phyloP scores from a whole-genome alignment of 176 grass and related monocot genomes.

The Secale cereale region DNA sequence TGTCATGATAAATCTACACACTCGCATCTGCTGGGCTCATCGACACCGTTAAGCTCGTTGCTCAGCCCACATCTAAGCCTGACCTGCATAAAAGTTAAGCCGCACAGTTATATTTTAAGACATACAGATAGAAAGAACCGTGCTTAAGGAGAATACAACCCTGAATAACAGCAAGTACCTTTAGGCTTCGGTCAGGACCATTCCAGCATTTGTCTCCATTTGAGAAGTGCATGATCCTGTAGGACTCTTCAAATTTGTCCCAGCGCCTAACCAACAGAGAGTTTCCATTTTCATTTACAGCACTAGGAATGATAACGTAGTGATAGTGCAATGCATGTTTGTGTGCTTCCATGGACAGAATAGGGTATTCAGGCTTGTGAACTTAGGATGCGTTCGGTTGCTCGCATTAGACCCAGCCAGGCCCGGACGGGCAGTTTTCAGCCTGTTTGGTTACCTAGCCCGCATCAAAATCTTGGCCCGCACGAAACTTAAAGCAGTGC shows the following conservation, averaged over 20 bases:
- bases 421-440: too few relatives aligned
- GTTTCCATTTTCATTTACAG: neutral
- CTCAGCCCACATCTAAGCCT: conserved; percentile 90
- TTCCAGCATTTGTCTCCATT: conserved; percentile 96
- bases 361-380: neutral
- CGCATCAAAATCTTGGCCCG: too few relatives aligned
- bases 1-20: conserved; percentile 33
- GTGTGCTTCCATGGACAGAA: neutral
- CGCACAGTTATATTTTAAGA: neutral
- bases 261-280: conserved; percentile 53
- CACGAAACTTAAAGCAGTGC: too few relatives aligned
- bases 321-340: neutral
- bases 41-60: conserved; percentile 72
- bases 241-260: conserved; percentile 95
- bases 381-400: too few relatives aligned
- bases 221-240: conserved; percentile 78
- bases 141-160: neutral
- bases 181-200: conserved; percentile 90
- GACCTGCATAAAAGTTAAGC: conserved; percentile 45
- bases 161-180: conserved; percentile 38
- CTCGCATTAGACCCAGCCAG: too few relatives aligned
- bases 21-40: conserved; percentile 99
- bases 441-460: too few relatives aligned
- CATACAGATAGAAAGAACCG: neutral
- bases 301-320: neutral